These are phyloP conservation scores for Aspergillus asperescens DNA, from an alignment of 495 filamentous ascomycete genomes.

Conservation along the genomic window DNA sequence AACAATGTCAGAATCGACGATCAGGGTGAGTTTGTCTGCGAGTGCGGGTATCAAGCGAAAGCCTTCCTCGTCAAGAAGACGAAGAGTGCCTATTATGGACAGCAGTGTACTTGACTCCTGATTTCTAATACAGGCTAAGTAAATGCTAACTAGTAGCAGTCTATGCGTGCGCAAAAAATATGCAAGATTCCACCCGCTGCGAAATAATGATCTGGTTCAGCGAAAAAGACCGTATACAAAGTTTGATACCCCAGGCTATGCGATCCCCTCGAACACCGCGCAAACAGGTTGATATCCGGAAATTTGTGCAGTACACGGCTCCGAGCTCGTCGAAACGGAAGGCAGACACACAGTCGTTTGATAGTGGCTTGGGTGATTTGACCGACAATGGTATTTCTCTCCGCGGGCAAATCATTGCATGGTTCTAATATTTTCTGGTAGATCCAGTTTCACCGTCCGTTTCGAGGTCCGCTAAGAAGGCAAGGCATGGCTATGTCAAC, in stretches of 20 bases:
- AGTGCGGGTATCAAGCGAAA: conserved; percentile 3
- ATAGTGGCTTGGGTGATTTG: not conserved
- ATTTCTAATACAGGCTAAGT: not conserved
- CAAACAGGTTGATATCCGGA: conserved; percentile 7
- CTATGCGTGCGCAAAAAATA: conserved; percentile 2
- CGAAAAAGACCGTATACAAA: not conserved
- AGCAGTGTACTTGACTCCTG: not conserved
- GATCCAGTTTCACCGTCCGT: conserved; percentile 1
- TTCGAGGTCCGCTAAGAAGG: not conserved
- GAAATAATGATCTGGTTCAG: not conserved
- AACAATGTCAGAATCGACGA: conserved; percentile 2
- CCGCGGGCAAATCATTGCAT: not conserved
- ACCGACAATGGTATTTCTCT: not conserved
- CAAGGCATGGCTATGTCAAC: not conserved
- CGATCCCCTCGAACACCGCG: conserved; percentile 6
- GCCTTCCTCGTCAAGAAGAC: not conserved
- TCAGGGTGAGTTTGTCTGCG: conserved; percentile 1
- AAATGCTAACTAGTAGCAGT: not conserved
- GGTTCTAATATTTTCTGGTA: not conserved
- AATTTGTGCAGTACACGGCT: conserved; percentile 3
- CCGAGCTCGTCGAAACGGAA: conserved; percentile 1
- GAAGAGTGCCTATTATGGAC: conserved; percentile 3
- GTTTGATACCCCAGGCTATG: not conserved
- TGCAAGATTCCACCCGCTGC: not conserved
- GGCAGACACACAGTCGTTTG: conserved; percentile 1